Evolutionary conservation across 1,139 yeast species (phyloP), one percentile per base, ranked within the genome.

Genomic region (Scheffersomyces cryptocercus): DNA sequence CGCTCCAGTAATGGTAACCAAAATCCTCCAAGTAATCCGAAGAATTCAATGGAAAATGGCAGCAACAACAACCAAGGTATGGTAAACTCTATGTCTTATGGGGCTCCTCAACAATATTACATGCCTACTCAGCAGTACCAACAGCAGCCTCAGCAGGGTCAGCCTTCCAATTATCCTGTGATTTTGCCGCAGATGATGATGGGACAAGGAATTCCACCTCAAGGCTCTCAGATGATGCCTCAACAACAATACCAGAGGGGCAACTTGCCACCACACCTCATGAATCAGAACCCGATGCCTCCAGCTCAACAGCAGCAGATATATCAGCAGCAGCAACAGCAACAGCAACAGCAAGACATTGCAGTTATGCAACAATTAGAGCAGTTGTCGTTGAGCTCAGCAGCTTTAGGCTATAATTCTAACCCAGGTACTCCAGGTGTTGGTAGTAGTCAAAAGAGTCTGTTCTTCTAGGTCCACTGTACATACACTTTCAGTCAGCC

Each of bases 301-400:
- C 15, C 20, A 24, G 40, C 36, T 16, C 43, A 39, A 8, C 40
- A 33, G 24, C 16, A 15, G 13, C 35, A 14, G 15, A 37, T 28
- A 41, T 11, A 38, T 9, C 44, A 29, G 13, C 36, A 29, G 10
- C 16, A 33, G 29, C 45, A 42, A 13, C 42, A 38, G 12, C 40
- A 29, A 12, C 10, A 24, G n/a, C 53, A 49, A 34, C 64, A 59
- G 20, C 70, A 67, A 43, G 75, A 68, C 41, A 48, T 60, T 39
- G 65, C 62, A 5, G 74, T 73, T 8, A 71, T 75, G 77, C 74
- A 70, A 52, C 80, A 75, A 51, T 70, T 75, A 54, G 79, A 75
- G 52, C 78, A 73, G 50, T 60, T 75, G 40, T 73, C 79, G 2
- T 58, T 75, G 46, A 73, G 76, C 44, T 73, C 79, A 3, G 80